Evolutionary conservation across 257 asterid species (phyloP).

Genomic region (Salvia hispanica): DNA sequence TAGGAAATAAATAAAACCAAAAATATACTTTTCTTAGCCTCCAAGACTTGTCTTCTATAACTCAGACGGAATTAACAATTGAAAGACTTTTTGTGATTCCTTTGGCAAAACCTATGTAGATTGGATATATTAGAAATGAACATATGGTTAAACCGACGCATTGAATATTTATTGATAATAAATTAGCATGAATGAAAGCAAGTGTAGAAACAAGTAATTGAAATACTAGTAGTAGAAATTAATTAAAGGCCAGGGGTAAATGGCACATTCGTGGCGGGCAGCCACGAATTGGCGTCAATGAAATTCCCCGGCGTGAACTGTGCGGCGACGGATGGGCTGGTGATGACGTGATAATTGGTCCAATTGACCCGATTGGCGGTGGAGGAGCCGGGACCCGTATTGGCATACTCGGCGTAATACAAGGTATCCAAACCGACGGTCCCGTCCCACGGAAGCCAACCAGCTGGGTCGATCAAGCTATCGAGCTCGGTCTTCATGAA

Average conservation of each 20-base stretch:
- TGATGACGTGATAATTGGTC: conserved; percentile 76
- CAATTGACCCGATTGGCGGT: conserved; percentile 70
- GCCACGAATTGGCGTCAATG: conserved; percentile 73
- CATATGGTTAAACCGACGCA: too few relatives aligned
- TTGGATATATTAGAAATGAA: too few relatives aligned
- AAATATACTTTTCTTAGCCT: too few relatives aligned
- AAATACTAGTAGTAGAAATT: not conserved
- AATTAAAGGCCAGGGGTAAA: conserved; percentile 64
- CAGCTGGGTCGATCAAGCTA: conserved; percentile 64
- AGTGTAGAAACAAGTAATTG: too few relatives aligned
- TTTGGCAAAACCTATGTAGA: too few relatives aligned
- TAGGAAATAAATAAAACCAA: too few relatives aligned
- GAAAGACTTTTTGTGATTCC: too few relatives aligned
- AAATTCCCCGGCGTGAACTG: conserved; percentile 64
- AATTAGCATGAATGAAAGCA: too few relatives aligned
- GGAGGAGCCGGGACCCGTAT: conserved; percentile 81
- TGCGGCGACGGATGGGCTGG: conserved; percentile 64
- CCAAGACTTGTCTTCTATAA: too few relatives aligned
- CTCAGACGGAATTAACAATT: too few relatives aligned
- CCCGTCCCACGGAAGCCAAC: conserved; percentile 94
- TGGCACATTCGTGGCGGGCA: conserved; percentile 71
- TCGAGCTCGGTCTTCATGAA: conserved; percentile 35
- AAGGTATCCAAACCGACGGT: conserved; percentile 65
- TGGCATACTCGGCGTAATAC: conserved; percentile 78
- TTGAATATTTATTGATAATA: too few relatives aligned